A percentile compares a stretch with the other conserved stretches of the same genome.
Conservation (phyloP, 805 yeast species). For the Kluyveromyces nonfermentans region DNA sequence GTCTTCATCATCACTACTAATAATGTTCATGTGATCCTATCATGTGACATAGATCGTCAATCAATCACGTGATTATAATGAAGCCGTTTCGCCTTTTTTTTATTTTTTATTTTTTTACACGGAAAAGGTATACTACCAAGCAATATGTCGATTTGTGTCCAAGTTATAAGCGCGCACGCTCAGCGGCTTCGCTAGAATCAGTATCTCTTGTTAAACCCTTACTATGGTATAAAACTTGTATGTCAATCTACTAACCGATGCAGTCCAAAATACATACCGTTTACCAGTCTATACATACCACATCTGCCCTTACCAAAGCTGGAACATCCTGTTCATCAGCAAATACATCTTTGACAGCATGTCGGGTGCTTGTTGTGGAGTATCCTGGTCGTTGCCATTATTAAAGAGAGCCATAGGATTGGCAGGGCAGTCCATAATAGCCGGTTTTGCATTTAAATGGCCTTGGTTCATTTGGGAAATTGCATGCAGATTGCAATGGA, state of each 20-base stretch:
- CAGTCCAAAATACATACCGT: neutral
- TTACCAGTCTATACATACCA: neutral
- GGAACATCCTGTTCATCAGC: constrained; percentile 26
- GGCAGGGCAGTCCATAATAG: constrained; percentile 21
- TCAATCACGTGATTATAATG: too few species aligned
- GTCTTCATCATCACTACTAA: too few species aligned
- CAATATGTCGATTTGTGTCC: too few species aligned
- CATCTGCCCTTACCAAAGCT: constrained; percentile 19
- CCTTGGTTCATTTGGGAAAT: constrained; percentile 30
- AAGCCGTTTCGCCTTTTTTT: too few species aligned
- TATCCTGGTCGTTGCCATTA: neutral
- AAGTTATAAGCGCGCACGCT: too few species aligned
- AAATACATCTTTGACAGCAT: constrained; percentile 24
- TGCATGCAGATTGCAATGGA: constrained; percentile 29
- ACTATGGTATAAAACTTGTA: neutral
- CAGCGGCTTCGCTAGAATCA: too few species aligned
- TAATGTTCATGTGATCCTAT: too few species aligned
- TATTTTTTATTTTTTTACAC: too few species aligned
- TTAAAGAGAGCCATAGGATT: constrained; percentile 6
- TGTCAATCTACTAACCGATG: neutral
- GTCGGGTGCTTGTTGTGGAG: constrained; percentile 19
- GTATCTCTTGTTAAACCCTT: neutral
- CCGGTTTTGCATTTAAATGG: constrained; percentile 17
- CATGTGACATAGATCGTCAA: too few species aligned
- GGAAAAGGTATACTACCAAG: too few species aligned